phyloP scores from a whole-genome alignment of 176 grass and related monocot genomes.

The Musa schizocarpa region DNA sequence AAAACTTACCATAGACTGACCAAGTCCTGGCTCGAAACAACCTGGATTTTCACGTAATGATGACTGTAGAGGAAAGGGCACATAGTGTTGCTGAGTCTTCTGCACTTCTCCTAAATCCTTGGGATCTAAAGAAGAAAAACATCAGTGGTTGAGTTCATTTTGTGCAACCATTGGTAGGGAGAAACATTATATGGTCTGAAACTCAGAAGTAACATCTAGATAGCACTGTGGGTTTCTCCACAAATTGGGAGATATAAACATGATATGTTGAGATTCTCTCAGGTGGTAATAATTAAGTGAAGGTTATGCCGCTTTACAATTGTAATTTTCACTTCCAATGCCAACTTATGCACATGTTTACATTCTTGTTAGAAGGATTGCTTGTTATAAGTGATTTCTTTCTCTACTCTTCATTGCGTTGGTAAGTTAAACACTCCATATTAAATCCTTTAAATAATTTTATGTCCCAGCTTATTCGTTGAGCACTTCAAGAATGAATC shows the following conservation, averaged over 20 bases:
- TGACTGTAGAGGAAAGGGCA: conserved; percentile 22
- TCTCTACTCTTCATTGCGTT: neutral
- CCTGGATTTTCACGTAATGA: conserved; percentile 51
- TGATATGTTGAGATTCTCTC: neutral
- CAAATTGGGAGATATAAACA: neutral
- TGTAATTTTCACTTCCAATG: neutral
- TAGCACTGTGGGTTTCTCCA: neutral
- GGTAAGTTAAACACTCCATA: neutral
- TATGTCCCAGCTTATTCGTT: neutral
- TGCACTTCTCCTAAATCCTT: conserved; percentile 36
- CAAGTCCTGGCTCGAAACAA: conserved; percentile 50
- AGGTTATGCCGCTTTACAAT: neutral
- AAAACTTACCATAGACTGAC: conserved; percentile 57
- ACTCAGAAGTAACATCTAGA: neutral
- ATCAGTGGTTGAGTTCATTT: neutral
- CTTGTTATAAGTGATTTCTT: neutral
- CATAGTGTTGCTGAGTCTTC: conserved; percentile 37
- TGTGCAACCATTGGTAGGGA: neutral
- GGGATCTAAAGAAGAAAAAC: conserved; percentile 29
- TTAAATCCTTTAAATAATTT: neutral
- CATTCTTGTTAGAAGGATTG: neutral
- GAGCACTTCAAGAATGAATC: too few species aligned
- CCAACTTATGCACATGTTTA: neutral
- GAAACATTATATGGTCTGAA: neutral
- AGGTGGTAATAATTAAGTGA: too few species aligned